Evolutionary conservation across 345 rosid species (phyloP), one percentile per base, ranked within the genome.

Genomic region (Raphanus sativus): DNA sequence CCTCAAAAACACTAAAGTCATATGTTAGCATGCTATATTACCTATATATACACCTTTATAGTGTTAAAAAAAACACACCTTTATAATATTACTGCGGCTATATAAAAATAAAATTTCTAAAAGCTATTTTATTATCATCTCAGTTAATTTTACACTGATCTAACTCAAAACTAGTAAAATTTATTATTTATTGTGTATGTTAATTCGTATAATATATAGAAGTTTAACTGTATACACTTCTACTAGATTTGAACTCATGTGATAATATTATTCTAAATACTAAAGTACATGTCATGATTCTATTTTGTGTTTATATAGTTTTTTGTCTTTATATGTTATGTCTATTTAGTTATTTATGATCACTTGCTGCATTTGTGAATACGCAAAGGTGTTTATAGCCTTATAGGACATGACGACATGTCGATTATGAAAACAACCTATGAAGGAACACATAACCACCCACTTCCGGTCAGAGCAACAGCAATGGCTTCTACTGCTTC

Each of bases 381-480:
- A 83, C 81, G 56, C 85, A 82, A 80, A 77, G 85, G 66, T 84
- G 85, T 67, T 62, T 60, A 21, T 21, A 21, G 21, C 21, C 21
- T 21, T 21, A 21, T 21, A 21, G 21, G 21, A 21, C 21, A 84
- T 77, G 85, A 74, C 85, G 21, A 21, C 21, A 84, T 77, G 85
- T 76, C 85, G 2, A 80, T 84, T 52, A 29, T 84, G n/a, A 82
- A 77, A 65, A 84, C 80, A 62, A 80, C 87, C 2, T 82, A 82
- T 75, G 85, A 84, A 71, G 87, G 85, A 72, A 82, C 77, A 81
- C 87, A 85, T 45, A 82, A 85, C 77, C 87, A 82, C 25, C 82
- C 84, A 62, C 81, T 84, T 48, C 83, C 87, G 5, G 75, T 77
- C 8, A 75, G 77, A 70, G 87, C 87, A 67, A 82, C 85, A 67